Evolutionary conservation across 2,329 filamentous ascomycete species (phyloP).

Genomic region (Zasmidium citrigriseum): DNA sequence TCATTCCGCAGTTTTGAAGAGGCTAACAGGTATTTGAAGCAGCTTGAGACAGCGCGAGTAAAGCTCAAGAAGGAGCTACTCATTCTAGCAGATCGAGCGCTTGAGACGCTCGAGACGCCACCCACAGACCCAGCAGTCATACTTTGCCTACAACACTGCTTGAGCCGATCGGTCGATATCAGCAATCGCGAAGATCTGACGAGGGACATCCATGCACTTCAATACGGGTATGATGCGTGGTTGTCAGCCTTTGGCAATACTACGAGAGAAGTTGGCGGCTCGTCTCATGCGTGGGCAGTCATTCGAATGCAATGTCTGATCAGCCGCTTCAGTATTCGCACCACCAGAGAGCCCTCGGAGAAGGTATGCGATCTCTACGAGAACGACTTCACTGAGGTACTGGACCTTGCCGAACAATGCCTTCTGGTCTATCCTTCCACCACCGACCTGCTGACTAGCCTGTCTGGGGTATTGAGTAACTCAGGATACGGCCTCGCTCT

Average conservation of each 20-base stretch:
- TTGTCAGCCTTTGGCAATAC: neutral
- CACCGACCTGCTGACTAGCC: neutral
- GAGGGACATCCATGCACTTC: neutral
- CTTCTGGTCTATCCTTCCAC: conserved; percentile 1
- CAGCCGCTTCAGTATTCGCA: neutral
- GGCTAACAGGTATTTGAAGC: neutral
- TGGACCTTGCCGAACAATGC: conserved; percentile 8
- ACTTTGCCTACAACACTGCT: conserved; percentile 1
- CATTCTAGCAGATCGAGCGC: neutral
- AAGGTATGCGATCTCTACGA: conserved; percentile 3
- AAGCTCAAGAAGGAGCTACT: conserved; percentile 1
- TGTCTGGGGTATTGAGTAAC: neutral
- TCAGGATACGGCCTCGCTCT: conserved; percentile 7
- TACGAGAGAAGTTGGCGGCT: neutral
- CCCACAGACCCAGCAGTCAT: conserved; percentile 3
- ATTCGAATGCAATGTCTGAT: conserved; percentile 4
- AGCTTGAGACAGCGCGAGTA: neutral
- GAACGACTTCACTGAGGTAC: conserved; percentile 3
- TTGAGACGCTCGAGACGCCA: neutral
- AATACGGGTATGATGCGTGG: conserved; percentile 2
- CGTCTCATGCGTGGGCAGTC: neutral
- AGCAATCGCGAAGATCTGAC: neutral
- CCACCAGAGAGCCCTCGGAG: neutral
- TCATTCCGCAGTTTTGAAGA: neutral
- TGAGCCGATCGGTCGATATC: conserved; percentile 6